Base-by-base conservation (phyloP, 2,329 filamentous ascomycete species). In the Verticillium tricorpus region DNA sequence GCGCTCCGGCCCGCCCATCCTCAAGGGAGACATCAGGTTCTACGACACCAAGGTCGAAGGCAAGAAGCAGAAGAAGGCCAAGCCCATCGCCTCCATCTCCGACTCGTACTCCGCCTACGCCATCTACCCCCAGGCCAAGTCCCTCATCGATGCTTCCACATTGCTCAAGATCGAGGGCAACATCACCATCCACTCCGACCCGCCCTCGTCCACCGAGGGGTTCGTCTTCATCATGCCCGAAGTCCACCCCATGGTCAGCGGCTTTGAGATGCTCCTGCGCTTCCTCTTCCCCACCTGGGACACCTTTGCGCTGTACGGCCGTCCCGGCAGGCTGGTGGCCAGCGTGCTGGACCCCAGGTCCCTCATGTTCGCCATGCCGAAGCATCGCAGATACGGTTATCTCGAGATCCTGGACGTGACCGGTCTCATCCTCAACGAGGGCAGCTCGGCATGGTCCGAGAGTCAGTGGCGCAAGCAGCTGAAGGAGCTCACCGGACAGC, bases 141-240 rank as follows among this genome's bases (percentile, higher is more conserved):
- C 92, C 0, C 80, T 99, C 45, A 96, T 99, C 62, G 93, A 99
- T 68, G 91, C 94, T 63, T 98, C 95, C 1, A 97, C 94, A 0
- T 78, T 99, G 63, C 85, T 98, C 65, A 99, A 99, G 76, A 85
- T 99, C 32, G 95, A 99, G 76, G 95, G 93, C 11, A 87, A 87
- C 65, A 92, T 99, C 64, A 93, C 90, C 0, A 91, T 97, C 45
- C 93, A 97, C 76, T 89, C 89, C 0, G 85, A 88, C 14, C 88
- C 91, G 9, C 87, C 92, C 28, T 89, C 89, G 0, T 87, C 87
- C 2, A 90, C 90, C 0, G 95, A 99, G 73, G 95, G 95, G 0
- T 97, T 97, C 69, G 92, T 99, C 5, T 99, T 99, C 71, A 89
- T 98, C 67, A 97, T 99, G 93, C 95, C 95, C 4, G 95, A 99